phyloP scores from a whole-genome alignment of 768 basidiomycete genomes.

The Mycena indigotica region DNA sequence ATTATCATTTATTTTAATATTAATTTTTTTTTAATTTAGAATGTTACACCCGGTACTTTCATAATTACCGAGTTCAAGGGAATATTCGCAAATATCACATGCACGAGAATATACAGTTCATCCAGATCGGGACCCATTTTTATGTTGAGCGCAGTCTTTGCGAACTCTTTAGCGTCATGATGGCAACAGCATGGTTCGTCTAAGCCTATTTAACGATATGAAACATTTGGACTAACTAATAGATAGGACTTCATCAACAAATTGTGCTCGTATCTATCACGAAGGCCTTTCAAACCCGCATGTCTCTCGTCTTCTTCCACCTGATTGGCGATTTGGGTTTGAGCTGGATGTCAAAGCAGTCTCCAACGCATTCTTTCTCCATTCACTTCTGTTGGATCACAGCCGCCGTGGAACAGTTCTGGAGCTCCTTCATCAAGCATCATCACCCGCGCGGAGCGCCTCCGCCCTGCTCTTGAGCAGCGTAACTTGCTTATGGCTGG shows the following conservation, averaged over 20 bases:
- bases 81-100: constrained; percentile 26
- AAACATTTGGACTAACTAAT: too few species aligned
- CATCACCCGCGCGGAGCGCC: too few species aligned
- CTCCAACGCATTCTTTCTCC: constrained; percentile 28
- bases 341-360: constrained; percentile 22
- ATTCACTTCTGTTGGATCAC: constrained; percentile 28
- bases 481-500: too few species aligned
- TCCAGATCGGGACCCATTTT: constrained; percentile 34
- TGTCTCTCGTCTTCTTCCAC: too few species aligned
- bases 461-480: too few species aligned
- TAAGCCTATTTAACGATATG: too few species aligned
- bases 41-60: constrained; percentile 27
- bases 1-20: too few species aligned
- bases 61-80: constrained; percentile 27
- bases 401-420: constrained; percentile 8
- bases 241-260: constrained; percentile 26
- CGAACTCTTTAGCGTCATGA: constrained; percentile 26
- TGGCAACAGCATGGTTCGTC: constrained; percentile 29
- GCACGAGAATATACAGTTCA: constrained; percentile 22
- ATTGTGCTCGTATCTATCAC: constrained; percentile 27
- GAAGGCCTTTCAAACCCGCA: too few species aligned
- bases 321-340: too few species aligned
- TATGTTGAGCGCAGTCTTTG: constrained; percentile 26
- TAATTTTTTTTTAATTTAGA: too few species aligned
- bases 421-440: constrained; percentile 28